Evolutionary conservation across 768 basidiomycete genomes (phyloP).

Genomic region (Tricholoma terreum): DNA sequence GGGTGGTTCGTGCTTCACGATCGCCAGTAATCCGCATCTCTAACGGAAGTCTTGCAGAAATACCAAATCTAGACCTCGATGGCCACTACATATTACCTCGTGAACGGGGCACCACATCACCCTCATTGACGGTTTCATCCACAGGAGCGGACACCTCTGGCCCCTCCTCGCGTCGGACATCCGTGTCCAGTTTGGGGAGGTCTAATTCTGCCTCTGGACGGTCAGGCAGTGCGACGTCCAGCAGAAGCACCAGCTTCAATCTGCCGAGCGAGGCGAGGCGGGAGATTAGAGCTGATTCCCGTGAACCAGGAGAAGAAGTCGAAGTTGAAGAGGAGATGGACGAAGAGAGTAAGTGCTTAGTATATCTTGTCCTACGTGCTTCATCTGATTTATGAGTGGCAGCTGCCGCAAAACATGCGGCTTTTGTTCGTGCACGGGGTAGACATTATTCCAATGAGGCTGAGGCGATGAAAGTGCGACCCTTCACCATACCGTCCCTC

Average conservation of each 20-base stretch:
- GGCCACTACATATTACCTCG: constrained; percentile 35
- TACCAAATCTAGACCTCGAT: constrained; percentile 72
- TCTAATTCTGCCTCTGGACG: constrained; percentile 51
- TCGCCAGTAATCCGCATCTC: constrained; percentile 1
- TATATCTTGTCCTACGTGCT: neutral
- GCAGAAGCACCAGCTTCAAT: constrained; percentile 82
- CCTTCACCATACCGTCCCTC: neutral
- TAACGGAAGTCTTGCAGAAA: constrained; percentile 48
- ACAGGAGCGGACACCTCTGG: constrained; percentile 60
- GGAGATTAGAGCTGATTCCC: constrained; percentile 52
- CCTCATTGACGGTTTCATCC: constrained; percentile 47
- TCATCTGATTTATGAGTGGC: neutral
- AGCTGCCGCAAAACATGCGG: constrained; percentile 84
- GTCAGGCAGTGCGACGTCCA: constrained; percentile 60
- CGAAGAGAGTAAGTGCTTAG: constrained; percentile 64
- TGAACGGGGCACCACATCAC: constrained; percentile 31
- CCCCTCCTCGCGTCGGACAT: constrained; percentile 72
- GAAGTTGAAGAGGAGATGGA: constrained; percentile 83
- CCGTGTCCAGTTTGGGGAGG: constrained; percentile 63
- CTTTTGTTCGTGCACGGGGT: constrained; percentile 75
- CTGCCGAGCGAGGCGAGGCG: constrained; percentile 67
- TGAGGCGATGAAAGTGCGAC: constrained; percentile 83
- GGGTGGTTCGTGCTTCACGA: constrained; percentile 53
- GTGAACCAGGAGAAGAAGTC: constrained; percentile 64
- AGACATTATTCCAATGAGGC: constrained; percentile 90